Base-by-base conservation (phyloP, 352 stramenopile species). In the Phytophthora rubi region DNA sequence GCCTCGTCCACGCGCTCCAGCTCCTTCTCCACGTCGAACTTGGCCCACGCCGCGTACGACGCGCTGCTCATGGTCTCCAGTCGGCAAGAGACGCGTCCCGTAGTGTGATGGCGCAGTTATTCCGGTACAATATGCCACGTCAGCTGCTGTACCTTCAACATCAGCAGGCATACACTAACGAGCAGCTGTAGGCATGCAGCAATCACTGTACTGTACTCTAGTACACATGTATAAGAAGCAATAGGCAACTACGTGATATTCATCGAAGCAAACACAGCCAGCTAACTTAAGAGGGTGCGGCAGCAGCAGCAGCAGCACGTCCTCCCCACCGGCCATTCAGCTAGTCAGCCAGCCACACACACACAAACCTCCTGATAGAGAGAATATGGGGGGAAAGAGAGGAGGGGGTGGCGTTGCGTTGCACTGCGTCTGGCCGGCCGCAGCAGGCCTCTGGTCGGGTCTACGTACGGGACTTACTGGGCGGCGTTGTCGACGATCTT, bases 1-100 rank as follows among this genome's bases (percentile, higher is more conserved):
- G 57, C 32, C 48, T 76, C 39, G 35, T 93, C 83, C 53, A 91
- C 76, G 59, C 71, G 81, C 72, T 65, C 71, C 15, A 93, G 75
- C 64, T 90, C 86, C 47, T 79, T 72, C 32, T 93, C 86, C 28
- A 91, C 86, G 67, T 93, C 83, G 65, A 83, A 93, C 54, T 72
- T 79, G 53, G 70, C 77, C 86, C 86, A 93, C 23, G 74, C 73
- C 6, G 75, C 76, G 62, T 93, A 93, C 52, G 75, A 86, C 13
- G 67, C 72, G 26, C 64, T 53, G 62, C 72, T 79, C 76, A 83
- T 83, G 4, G n/a, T 35, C 9, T 26, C 23, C 23, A 26, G 23
- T 26, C 23, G 39, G 44, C 10, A 62, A 53, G 51, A 68, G 49
- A 39, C 59, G 16, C 23, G n/a, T 53, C 37, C 37, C 37, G 7